A percentile compares a stretch with the other conserved stretches of the same genome.
Evolutionary conservation across 2,329 filamentous ascomycete genomes (phyloP).

Genomic region (Epichloe sylvatica): DNA sequence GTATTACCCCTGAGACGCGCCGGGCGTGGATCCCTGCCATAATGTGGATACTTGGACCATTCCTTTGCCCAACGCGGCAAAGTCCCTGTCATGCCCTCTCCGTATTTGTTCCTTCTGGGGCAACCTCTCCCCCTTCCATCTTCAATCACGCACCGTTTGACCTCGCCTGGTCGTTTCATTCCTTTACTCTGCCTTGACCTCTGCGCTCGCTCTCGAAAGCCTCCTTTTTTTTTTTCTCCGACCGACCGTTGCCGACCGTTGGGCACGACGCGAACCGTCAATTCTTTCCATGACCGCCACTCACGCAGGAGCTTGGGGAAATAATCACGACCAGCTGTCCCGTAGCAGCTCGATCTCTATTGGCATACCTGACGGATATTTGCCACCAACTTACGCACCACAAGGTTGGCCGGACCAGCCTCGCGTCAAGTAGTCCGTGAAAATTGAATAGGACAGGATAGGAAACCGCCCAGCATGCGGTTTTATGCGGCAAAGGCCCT

Average conservation of each 20-base stretch:
- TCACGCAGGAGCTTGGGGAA: not conserved
- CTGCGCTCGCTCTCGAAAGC: not conserved
- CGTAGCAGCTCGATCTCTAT: too few relatives aligned
- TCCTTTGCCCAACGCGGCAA: too few relatives aligned
- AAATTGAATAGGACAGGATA: not conserved
- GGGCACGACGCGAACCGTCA: not conserved
- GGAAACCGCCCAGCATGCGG: constrained; percentile 1
- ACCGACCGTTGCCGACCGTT: not conserved
- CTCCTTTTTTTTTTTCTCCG: not conserved
- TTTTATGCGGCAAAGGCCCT: not conserved
- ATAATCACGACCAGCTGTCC: too few relatives aligned
- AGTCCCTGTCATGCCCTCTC: too few relatives aligned
- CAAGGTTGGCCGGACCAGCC: too few relatives aligned
- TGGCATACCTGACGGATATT: too few relatives aligned
- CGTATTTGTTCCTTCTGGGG: too few relatives aligned
- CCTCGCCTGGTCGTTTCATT: not conserved
- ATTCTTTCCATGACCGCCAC: not conserved
- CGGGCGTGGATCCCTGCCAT: too few relatives aligned
- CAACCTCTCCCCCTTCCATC: too few relatives aligned
- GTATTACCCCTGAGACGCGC: too few relatives aligned
- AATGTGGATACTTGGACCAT: too few relatives aligned
- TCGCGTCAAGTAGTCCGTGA: not conserved
- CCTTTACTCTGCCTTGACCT: not conserved
- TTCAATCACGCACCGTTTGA: not conserved
- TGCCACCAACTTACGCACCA: too few relatives aligned